Conservation (phyloP, 805 yeast species). For the Ogataea paradorogensis region DNA sequence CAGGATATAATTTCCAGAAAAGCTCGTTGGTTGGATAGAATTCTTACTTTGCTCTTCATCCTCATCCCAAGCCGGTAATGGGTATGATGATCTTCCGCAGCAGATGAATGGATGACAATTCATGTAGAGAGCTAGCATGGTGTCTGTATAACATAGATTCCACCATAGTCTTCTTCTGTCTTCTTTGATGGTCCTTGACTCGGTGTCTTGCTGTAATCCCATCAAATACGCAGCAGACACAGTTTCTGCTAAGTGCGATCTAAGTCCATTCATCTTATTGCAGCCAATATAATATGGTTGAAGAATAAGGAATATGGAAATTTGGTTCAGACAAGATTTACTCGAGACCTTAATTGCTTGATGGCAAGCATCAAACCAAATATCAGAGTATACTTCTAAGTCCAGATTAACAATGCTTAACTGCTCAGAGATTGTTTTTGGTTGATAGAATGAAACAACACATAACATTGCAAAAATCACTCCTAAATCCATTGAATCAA, state of each 20-base stretch:
- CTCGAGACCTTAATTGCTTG: constrained; percentile 9
- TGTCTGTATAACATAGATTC: constrained; percentile 21
- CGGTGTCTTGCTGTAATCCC: constrained; percentile 9
- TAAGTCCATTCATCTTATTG: constrained; percentile 2
- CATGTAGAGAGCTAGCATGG: constrained; percentile 9
- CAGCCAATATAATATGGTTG: constrained; percentile 7
- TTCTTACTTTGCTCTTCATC: no score
- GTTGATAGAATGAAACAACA: constrained; percentile 7
- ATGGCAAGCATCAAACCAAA: constrained; percentile 13
- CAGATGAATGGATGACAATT: no score
- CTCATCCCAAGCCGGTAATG: not conserved
- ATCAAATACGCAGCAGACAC: constrained; percentile 11
- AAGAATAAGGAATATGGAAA: constrained; percentile 11
- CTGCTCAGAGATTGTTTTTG: not conserved
- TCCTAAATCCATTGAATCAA: constrained; percentile 8
- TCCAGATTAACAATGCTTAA: not conserved
- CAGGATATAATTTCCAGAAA: no score
- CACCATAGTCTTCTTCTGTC: constrained; percentile 30
- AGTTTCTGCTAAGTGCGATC: constrained; percentile 11
- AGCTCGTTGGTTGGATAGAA: no score
- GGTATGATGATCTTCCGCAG: not conserved
- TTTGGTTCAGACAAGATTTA: constrained; percentile 8
- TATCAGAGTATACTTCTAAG: not conserved
- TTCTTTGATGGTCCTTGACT: constrained; percentile 17
- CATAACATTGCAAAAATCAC: constrained; percentile 12